Conservation (phyloP, 768 basidiomycete species). For the Trametes gibbosa region DNA sequence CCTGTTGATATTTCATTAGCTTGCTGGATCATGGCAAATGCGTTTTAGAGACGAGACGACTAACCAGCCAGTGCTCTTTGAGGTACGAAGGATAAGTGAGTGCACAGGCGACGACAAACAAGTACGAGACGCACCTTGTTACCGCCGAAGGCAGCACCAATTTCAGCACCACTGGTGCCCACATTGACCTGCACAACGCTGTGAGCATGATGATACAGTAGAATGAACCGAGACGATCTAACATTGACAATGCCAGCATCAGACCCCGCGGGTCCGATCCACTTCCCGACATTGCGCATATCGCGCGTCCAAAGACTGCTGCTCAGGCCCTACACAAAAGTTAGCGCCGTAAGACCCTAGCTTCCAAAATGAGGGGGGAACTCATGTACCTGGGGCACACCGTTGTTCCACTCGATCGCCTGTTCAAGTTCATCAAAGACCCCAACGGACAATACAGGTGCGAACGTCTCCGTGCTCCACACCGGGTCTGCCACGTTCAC, state of each 20-base stretch:
- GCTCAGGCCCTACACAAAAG: slow-evolving; percentile 73
- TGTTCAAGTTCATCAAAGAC: slow-evolving; percentile 84
- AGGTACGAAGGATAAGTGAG: background rate
- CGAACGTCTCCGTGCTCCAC: slow-evolving; percentile 84
- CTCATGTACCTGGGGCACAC: slow-evolving; percentile 64
- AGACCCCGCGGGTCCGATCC: slow-evolving; percentile 87
- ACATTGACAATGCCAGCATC: slow-evolving; percentile 94
- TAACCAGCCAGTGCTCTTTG: slow-evolving; percentile 80
- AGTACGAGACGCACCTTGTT: slow-evolving; percentile 65
- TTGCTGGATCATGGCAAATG: background rate
- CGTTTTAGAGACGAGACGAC: slow-evolving; percentile 25
- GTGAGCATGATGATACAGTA: background rate
- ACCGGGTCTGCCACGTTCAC: slow-evolving; percentile 51
- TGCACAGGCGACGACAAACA: background rate
- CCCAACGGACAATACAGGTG: slow-evolving; percentile 83
- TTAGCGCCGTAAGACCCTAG: background rate
- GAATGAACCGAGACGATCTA: slow-evolving; percentile 28
- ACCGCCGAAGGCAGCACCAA: slow-evolving; percentile 88
- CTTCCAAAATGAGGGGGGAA: background rate
- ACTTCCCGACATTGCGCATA: slow-evolving; percentile 79
- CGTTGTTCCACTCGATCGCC: slow-evolving; percentile 89
- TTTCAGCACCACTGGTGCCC: slow-evolving; percentile 68
- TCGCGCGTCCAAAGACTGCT: slow-evolving; percentile 91
- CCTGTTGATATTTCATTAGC: slow-evolving; percentile 41
- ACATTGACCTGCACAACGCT: slow-evolving; percentile 54